These are phyloP conservation scores for Lagenidium giganteum DNA, from an alignment of 352 stramenopile species.

Conservation along the genomic window DNA sequence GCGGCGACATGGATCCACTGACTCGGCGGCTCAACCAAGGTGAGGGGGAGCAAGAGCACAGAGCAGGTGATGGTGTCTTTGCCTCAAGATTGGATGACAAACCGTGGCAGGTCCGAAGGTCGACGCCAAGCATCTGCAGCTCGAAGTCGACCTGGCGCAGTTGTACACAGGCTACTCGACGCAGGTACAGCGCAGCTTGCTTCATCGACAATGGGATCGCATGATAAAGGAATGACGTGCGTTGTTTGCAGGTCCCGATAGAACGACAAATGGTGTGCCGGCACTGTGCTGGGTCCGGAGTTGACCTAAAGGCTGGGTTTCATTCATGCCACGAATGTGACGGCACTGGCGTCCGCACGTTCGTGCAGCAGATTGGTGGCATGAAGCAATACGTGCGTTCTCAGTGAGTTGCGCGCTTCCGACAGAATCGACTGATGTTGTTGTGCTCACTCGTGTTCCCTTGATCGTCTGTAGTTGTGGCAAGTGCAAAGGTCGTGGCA, in stretches of 20 bases:
- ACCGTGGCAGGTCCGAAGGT: constrained; percentile 19
- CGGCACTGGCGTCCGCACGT: constrained; percentile 23
- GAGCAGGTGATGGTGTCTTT: too few relatives aligned
- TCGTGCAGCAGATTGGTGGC: constrained; percentile 29
- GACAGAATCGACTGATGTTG: not conserved
- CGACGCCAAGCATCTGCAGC: constrained; percentile 22
- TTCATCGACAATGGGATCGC: too few relatives aligned
- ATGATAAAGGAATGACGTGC: too few relatives aligned
- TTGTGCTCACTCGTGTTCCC: constrained; percentile 1
- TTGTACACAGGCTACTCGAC: constrained; percentile 25
- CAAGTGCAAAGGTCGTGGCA: constrained; percentile 26
- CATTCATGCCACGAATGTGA: constrained; percentile 35
- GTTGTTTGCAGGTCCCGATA: constrained; percentile 14
- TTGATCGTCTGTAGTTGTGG: constrained; percentile 18
- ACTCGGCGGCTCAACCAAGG: constrained; percentile 11
- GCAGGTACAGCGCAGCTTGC: constrained; percentile 7
- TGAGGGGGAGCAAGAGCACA: not conserved
- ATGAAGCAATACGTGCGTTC: constrained; percentile 36
- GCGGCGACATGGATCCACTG: constrained; percentile 4
- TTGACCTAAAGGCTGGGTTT: constrained; percentile 28
- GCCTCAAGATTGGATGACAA: too few relatives aligned
- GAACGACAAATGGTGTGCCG: constrained; percentile 26
- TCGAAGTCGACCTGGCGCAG: constrained; percentile 29
- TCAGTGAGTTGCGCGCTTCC: constrained; percentile 10
- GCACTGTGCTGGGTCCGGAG: constrained; percentile 30